phyloP scores from a whole-genome alignment of 371 early-diverging fungal species.

The Phascolomyces articulosus region DNA sequence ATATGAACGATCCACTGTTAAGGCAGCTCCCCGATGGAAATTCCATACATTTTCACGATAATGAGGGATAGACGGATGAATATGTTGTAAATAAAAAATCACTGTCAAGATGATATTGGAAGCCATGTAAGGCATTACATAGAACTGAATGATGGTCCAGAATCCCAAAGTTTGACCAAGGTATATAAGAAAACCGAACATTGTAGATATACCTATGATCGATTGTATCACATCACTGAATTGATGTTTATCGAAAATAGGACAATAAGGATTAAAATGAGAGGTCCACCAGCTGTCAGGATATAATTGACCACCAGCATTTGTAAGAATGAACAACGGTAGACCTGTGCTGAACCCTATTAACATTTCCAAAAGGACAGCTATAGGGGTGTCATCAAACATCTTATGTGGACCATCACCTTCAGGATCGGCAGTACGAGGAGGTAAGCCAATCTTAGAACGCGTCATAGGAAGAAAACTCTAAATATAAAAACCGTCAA shows the following conservation, averaged over 20 bases:
- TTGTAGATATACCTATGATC: slow-evolving; percentile 69
- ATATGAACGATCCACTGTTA: slow-evolving; percentile 84
- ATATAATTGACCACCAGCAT: slow-evolving; percentile 74
- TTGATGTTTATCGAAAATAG: slow-evolving; percentile 78
- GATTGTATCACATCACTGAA: slow-evolving; percentile 66
- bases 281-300: slow-evolving; percentile 74
- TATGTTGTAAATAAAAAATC: slow-evolving; percentile 90
- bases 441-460: slow-evolving; percentile 46
- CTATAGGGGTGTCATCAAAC: slow-evolving; percentile 73
- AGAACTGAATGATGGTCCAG: slow-evolving; percentile 72
- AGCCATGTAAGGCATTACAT: slow-evolving; percentile 78
- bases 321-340: slow-evolving; percentile 78
- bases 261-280: slow-evolving; percentile 79
- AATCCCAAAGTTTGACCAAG: slow-evolving; percentile 54
- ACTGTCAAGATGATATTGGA: slow-evolving; percentile 86
- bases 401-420: slow-evolving; percentile 46
- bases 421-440: slow-evolving; percentile 36
- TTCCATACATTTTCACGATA: slow-evolving; percentile 80
- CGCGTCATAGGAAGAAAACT: slow-evolving; percentile 85
- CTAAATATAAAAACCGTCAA: slow-evolving; percentile 1
- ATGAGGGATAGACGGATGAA: slow-evolving; percentile 81
- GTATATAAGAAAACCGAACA: slow-evolving; percentile 55
- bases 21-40: slow-evolving; percentile 82
- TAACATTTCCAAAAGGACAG: slow-evolving; percentile 58
- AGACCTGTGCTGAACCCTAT: slow-evolving; percentile 78